Base-by-base conservation (phyloP, 192 early-diverging fungal genomes). In the Dispira parvispora region DNA sequence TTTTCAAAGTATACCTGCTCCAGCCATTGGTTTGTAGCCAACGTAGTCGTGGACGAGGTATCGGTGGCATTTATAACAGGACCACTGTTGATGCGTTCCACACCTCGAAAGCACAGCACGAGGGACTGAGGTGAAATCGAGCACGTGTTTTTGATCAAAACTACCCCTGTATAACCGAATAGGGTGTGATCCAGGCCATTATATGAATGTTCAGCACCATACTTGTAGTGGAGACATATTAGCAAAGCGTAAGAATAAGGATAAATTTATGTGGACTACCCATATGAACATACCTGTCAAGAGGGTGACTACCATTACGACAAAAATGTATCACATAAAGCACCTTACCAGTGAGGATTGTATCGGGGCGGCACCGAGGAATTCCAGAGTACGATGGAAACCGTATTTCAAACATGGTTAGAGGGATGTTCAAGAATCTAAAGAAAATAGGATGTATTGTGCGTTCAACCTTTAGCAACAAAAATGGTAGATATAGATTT, bases 21-120 rank as follows among this genome's bases (percentile, higher is more conserved):
- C 8, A 60, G 8, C 57, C 57, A 60, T 42, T 60, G 57, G 57
- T 60, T 60, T 14, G 32, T 26, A 5, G 57, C 57, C 12, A 60
- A 32, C 10, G 57, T 18, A 14, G 26, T 13, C 32, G 57, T n/a
- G 14, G 57, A 60, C 26, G 18, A 12, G 32, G 1, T 20, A 60
- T 14, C 27, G 3, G 8, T 28, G 18, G 3, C 13, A 18, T 18
- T 23, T 23, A 50, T 50, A 3, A 20, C 14, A 32, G 57, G 57
- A 13, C 43, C 43, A 27, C 32, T 42, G 38, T 60, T 60, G 57
- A 60, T 60, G 25, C 57, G 57, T 32, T 60, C 57, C 21, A 60
- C 38, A 3, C 57, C 57, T 21, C 43, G 32, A 43, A 60, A 60
- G 13, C 38, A 43, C 0, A 60, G 57, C 12, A 60, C 42, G 38